phyloP scores from a whole-genome alignment of 768 basidiomycete species.

The Naganishia kalamii region DNA sequence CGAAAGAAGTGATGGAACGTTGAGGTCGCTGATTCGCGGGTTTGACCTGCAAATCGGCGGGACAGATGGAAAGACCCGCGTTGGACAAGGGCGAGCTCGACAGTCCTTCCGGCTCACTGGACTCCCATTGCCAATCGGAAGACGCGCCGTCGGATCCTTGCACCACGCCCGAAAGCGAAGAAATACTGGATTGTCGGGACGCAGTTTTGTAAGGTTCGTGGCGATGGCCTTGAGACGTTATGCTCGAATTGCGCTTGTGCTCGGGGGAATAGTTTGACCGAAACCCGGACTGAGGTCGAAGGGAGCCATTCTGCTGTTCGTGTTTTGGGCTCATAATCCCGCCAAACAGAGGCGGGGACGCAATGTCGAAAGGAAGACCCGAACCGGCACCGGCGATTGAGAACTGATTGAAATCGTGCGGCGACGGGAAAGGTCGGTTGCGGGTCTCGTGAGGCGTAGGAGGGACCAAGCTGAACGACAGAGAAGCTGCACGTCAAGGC shows the following conservation, averaged over 20 bases:
- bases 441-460: slow-evolving; percentile 22
- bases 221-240: neutral
- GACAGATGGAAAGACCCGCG: slow-evolving; percentile 4
- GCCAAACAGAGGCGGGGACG: slow-evolving; percentile 1
- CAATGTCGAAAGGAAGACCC: neutral
- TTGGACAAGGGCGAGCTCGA: slow-evolving; percentile 10
- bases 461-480: slow-evolving; percentile 22
- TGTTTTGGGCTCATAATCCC: slow-evolving; percentile 10
- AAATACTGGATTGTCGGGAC: slow-evolving; percentile 21
- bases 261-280: neutral
- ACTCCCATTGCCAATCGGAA: slow-evolving; percentile 17
- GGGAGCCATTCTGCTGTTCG: neutral
- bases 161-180: neutral
- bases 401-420: neutral
- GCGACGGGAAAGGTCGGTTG: neutral
- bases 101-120: neutral
- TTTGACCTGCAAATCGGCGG: slow-evolving; percentile 13
- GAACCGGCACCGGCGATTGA: neutral
- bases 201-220: slow-evolving; percentile 11
- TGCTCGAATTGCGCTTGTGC: neutral
- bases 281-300: slow-evolving; percentile 2
- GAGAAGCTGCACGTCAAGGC: neutral
- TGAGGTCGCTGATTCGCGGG: neutral
- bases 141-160: neutral
- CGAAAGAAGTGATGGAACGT: neutral